Evolutionary conservation across 2,329 filamentous ascomycete species (phyloP).

Genomic region (Microsporum ferrugineum): DNA sequence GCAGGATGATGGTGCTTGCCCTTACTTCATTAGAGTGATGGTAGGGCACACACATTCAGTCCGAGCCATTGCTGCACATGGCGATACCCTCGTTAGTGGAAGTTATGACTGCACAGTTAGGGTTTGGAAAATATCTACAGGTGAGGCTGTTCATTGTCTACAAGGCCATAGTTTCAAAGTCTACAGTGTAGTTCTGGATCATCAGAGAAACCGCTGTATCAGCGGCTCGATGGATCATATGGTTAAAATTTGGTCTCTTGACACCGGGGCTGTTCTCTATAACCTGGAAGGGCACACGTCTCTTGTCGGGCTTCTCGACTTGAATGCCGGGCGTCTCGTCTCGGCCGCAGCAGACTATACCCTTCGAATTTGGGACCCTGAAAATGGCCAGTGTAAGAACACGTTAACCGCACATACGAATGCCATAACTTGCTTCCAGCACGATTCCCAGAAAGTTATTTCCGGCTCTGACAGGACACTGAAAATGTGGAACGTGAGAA

Average conservation of each 20-base stretch:
- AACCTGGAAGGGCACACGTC: slow-evolving; percentile 88
- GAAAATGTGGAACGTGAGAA: slow-evolving; percentile 97
- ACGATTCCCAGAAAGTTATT: slow-evolving; percentile 92
- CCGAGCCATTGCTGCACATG: slow-evolving; percentile 86
- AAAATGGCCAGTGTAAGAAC: slow-evolving; percentile 79
- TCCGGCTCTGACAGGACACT: slow-evolving; percentile 89
- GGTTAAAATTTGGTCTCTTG: slow-evolving; percentile 94
- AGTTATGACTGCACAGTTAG: slow-evolving; percentile 93
- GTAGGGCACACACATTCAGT: slow-evolving; percentile 86
- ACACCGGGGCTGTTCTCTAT: slow-evolving; percentile 71
- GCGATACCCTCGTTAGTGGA: slow-evolving; percentile 90
- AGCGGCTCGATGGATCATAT: slow-evolving; percentile 97
- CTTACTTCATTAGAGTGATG: slow-evolving; percentile 83
- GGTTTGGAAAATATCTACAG: slow-evolving; percentile 95
- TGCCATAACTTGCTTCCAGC: slow-evolving; percentile 97
- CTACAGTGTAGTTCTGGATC: slow-evolving; percentile 91
- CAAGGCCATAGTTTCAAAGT: slow-evolving; percentile 86
- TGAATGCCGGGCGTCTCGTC: slow-evolving; percentile 80
- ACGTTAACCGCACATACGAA: slow-evolving; percentile 88
- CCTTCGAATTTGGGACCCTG: slow-evolving; percentile 91
- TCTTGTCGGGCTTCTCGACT: slow-evolving; percentile 80
- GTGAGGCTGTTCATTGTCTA: slow-evolving; percentile 72
- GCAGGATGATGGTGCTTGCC: slow-evolving; percentile 65
- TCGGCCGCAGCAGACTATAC: slow-evolving; percentile 94
- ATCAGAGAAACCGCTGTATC: slow-evolving; percentile 85